Evolutionary conservation across 768 basidiomycete species (phyloP), one percentile per base, ranked within the genome.

Genomic region (Cystoderma amianthinum): DNA sequence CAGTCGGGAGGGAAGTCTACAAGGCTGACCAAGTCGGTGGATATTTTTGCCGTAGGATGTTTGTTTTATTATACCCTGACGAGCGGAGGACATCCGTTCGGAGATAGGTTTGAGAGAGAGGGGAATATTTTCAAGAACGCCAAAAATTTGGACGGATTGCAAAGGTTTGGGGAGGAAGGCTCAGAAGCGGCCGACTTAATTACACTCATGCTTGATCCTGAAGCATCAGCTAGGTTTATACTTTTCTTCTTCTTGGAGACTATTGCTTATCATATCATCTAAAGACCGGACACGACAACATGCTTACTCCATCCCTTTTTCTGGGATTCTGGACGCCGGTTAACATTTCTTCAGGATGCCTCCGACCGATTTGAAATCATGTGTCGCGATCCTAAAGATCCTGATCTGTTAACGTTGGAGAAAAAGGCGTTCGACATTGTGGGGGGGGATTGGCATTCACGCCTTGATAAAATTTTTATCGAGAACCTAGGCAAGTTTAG

Each of bases 321-420:
- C 69, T 99, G 96, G 96, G 83, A 92, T 41, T 67, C 93, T 0
- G 82, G 74, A 5, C 80, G 85, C 43, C 76, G 95, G 32, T 66
- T 99, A 3, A 80, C 76, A 38, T 99, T 99, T 73, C 69, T 99
- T n/a, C 94, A 95, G 61, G 96, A 98, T 48, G 90, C 93, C 0
- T 96, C 93, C 0, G 95, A 98, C 61, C 79, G 94, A 3, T 99
- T 98, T 59, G 96, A 98, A 62, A 93, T 93, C 57, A 95, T 98
- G 91, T 87, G 84, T 50, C 79, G 91, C 21, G 93, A 95, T 36
- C 93, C 94, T 0, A 82, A 80, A 43, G 90, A 95, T 43, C 71
- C 78, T 0, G 73, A 79, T 42, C 71, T 99, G 17, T 51, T 88
- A 10, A 63, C 72, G 9, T 74, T 99, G 13, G 96, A 99, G 64